Evolutionary conservation across 1,139 yeast species (phyloP).

Genomic region (Kodamaea suecica): DNA sequence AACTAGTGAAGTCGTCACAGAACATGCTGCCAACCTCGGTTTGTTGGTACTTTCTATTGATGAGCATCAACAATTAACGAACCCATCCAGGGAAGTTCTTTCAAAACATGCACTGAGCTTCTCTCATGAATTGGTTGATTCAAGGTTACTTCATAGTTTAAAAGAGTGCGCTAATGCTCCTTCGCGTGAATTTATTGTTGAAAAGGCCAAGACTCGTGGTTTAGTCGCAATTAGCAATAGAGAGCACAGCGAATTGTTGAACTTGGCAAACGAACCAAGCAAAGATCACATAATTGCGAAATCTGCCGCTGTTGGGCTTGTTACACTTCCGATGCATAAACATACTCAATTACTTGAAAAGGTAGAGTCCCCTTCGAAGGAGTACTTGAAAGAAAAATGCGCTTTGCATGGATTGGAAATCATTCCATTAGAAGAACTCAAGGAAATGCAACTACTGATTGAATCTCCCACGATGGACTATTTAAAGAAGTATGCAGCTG

Average conservation of each 20-base stretch:
- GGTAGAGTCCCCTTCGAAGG: slow-evolving; percentile 13
- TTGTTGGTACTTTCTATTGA: slow-evolving; percentile 7
- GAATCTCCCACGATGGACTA: slow-evolving; percentile 25
- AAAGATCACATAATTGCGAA: slow-evolving; percentile 30
- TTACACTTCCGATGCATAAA: slow-evolving; percentile 16
- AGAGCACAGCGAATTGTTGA: slow-evolving; percentile 21
- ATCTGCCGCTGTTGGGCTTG: slow-evolving; percentile 27
- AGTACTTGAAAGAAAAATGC: slow-evolving; percentile 15
- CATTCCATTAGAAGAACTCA: slow-evolving; percentile 11
- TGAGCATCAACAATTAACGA: slow-evolving; percentile 12
- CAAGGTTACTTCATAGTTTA: slow-evolving; percentile 7
- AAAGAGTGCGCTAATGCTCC: slow-evolving; percentile 10
- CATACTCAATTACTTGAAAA: slow-evolving; percentile 12
- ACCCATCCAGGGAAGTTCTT: slow-evolving; percentile 11
- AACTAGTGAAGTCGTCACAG: slow-evolving; percentile 12
- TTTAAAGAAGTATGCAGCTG: slow-evolving; percentile 14
- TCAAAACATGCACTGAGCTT: slow-evolving; percentile 9
- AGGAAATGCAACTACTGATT: slow-evolving; percentile 9
- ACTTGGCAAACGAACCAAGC: slow-evolving; percentile 31
- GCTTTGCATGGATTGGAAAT: slow-evolving; percentile 5
- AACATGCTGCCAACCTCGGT: slow-evolving; percentile 11
- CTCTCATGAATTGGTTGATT: slow-evolving; percentile 11
- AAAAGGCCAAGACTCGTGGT: slow-evolving; percentile 18
- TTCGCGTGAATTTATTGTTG: slow-evolving; percentile 14
- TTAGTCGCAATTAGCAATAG: slow-evolving; percentile 13